A percentile compares a stretch with the other conserved stretches of the same genome.
phyloP scores from a whole-genome alignment of 495 filamentous ascomycete genomes.

The Geopyxis carbonaria region DNA sequence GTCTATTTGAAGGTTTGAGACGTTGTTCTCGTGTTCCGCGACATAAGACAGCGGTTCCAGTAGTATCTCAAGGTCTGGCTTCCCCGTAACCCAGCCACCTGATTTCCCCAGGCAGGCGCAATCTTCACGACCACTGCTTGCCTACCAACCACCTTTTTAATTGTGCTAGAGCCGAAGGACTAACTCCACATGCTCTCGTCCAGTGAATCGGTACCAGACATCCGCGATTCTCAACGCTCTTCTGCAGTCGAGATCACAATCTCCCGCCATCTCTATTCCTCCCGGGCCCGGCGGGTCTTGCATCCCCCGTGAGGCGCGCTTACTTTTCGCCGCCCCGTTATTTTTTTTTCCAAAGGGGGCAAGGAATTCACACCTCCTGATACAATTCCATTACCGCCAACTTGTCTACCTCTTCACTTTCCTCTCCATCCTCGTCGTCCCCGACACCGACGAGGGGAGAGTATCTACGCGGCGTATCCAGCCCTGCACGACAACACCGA shows the following conservation, averaged over 20 bases:
- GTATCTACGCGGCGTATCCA: slow-evolving; percentile 20
- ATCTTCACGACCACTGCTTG: too few relatives aligned
- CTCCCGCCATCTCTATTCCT: slow-evolving; percentile 20
- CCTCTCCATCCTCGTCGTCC: slow-evolving; percentile 26
- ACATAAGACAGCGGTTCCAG: too few relatives aligned
- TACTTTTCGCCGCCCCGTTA: slow-evolving; percentile 18
- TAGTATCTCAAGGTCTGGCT: too few relatives aligned
- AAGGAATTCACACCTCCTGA: not conserved
- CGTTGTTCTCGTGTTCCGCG: too few relatives aligned
- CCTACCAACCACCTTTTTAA: slow-evolving; percentile 5
- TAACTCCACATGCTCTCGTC: not conserved
- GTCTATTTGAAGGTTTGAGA: too few relatives aligned
- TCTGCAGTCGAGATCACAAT: slow-evolving; percentile 10
- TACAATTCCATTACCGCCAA: slow-evolving; percentile 21
- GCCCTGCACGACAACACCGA: slow-evolving; percentile 11
- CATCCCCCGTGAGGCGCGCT: slow-evolving; percentile 1
- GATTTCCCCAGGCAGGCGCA: too few relatives aligned
- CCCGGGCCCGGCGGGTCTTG: slow-evolving; percentile 3
- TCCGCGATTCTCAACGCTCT: not conserved
- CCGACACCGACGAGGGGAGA: slow-evolving; percentile 26
- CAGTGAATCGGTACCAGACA: not conserved
- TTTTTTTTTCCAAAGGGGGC: slow-evolving; percentile 17
- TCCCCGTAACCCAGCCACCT: too few relatives aligned
- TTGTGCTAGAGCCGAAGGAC: too few relatives aligned
- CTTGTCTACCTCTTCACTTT: slow-evolving; percentile 23